Conservation (phyloP, 2,329 filamentous ascomycete genomes). For the Fusarium caatingaense region DNA sequence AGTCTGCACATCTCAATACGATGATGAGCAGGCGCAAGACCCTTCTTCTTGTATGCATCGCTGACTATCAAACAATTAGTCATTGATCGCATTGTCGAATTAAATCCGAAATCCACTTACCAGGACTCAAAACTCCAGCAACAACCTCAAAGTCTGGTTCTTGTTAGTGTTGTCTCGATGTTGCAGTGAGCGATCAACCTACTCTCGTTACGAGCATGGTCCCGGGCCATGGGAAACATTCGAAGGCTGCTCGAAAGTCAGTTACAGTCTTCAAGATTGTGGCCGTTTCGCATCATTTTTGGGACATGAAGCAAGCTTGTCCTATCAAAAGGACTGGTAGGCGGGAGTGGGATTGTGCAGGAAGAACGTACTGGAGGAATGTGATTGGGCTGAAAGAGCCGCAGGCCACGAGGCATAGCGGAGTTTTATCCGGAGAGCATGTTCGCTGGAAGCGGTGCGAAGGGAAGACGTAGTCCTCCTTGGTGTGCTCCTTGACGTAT, state of each 20-base stretch:
- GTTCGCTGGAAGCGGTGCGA: constrained; percentile 67
- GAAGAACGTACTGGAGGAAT: constrained; percentile 27
- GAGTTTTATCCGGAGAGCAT: constrained; percentile 68
- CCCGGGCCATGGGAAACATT: constrained; percentile 86
- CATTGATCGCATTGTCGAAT: not conserved
- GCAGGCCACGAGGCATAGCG: constrained; percentile 74
- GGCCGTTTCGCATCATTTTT: not conserved
- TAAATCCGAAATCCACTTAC: constrained; percentile 30
- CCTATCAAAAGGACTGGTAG: not conserved
- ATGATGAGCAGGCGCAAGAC: constrained; percentile 53
- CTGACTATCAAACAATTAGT: constrained; percentile 41
- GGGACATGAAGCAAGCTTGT: too few relatives aligned
- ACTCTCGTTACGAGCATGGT: constrained; percentile 71
- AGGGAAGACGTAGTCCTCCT: constrained; percentile 68
- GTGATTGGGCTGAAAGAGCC: constrained; percentile 62
- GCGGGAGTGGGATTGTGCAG: not conserved
- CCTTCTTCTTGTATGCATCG: constrained; percentile 54
- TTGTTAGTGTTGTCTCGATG: constrained; percentile 9
- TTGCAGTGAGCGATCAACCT: constrained; percentile 16
- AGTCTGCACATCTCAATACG: constrained; percentile 82
- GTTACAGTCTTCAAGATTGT: not conserved
- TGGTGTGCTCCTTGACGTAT: constrained; percentile 51
- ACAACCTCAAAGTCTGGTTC: constrained; percentile 76
- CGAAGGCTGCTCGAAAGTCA: constrained; percentile 18
- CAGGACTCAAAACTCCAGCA: constrained; percentile 69